Evolutionary conservation across 371 early-diverging fungal genomes (phyloP), one percentile per base, ranked within the genome.

Genomic region (Mucor racemosus): DNA sequence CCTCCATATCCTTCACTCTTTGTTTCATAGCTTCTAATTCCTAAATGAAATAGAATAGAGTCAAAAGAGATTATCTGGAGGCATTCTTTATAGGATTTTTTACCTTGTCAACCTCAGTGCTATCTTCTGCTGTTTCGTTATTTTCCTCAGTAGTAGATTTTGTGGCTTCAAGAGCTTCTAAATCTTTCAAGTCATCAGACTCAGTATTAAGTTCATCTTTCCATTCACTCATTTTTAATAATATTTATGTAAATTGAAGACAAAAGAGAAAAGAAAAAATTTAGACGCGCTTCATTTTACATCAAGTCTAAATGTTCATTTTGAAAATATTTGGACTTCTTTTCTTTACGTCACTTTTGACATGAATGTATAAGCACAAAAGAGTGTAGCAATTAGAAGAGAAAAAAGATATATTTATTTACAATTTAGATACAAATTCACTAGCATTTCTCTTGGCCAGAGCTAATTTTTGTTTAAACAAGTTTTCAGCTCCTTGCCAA

Each of bases 1-100:
- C 89, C 75, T 97, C 97, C 96, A 97, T 95, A 77, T 95, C 93
- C 68, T 90, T 78, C 42, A 97, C 92, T 39, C 94, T 88, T 72
- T 86, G 86, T 77, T 94, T 92, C 93, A 97, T 92, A 60, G 88
- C 92, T 62, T 91, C 94, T 56, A 95, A 73, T 76, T 92, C 91
- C 74, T 84, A 60, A 13, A 17, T 19, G 56, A 40, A 17, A 42
- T 38, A 11, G 19, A 14, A 14, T 39, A 31, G 61, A 53, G 40
- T 36, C n/a, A 44, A n/a, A 7, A 17, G 3, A 17, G 9, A n/a
- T n/a, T 10, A 14, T 14, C 31, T 40, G 26, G 15, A 38, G 38
- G 19, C 15, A 13, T 21, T 17, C 14, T 39, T 7, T 21, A 26
- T 11, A n/a, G 5, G 53, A 53, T 53, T 17, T 17, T 53, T 58